These are phyloP conservation scores for Melastoma malabathricum DNA, from an alignment of 345 rosid species.

Conservation along the genomic window DNA sequence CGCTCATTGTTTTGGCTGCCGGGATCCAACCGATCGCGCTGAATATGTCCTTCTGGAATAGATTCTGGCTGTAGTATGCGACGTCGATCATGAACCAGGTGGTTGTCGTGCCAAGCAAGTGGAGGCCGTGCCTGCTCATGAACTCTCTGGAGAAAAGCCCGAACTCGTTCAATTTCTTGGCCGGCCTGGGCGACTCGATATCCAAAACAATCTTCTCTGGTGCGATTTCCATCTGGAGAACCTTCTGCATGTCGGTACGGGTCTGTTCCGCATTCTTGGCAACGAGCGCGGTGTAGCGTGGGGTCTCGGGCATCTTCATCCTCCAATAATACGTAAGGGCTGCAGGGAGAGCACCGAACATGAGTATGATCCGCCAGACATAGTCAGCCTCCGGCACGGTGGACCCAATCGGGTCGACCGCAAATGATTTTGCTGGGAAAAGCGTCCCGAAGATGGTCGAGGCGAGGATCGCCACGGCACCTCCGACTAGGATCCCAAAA, in stretches of 20 bases:
- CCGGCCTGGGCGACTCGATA: background rate
- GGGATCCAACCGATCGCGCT: slow-evolving; percentile 14
- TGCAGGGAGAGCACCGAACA: slow-evolving; percentile 16
- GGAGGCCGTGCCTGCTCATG: slow-evolving; percentile 13
- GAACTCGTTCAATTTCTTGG: background rate
- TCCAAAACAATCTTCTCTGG: slow-evolving; percentile 1
- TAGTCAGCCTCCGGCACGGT: slow-evolving; percentile 8
- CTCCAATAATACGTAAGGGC: slow-evolving; percentile 17
- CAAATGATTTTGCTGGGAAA: background rate
- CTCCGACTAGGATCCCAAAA: slow-evolving; percentile 6
- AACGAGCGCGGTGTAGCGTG: slow-evolving; percentile 19
- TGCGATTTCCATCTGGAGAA: slow-evolving; percentile 9
- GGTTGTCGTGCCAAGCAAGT: slow-evolving; percentile 13
- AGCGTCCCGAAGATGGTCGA: slow-evolving; percentile 4
- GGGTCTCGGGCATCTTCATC: slow-evolving; percentile 20
- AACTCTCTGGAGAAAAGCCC: slow-evolving; percentile 12
- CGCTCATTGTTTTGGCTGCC: slow-evolving; percentile 10
- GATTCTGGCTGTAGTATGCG: slow-evolving; percentile 14
- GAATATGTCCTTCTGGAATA: slow-evolving; percentile 20
- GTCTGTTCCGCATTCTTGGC: slow-evolving; percentile 12
- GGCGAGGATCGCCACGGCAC: slow-evolving; percentile 1
- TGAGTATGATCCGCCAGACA: slow-evolving; percentile 13
- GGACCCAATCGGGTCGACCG: slow-evolving; percentile 3
- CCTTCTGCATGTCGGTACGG: slow-evolving; percentile 10
- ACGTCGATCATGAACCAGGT: slow-evolving; percentile 19